Conservation (phyloP, 164 flowering plant genomes). For the Sedum album region DNA sequence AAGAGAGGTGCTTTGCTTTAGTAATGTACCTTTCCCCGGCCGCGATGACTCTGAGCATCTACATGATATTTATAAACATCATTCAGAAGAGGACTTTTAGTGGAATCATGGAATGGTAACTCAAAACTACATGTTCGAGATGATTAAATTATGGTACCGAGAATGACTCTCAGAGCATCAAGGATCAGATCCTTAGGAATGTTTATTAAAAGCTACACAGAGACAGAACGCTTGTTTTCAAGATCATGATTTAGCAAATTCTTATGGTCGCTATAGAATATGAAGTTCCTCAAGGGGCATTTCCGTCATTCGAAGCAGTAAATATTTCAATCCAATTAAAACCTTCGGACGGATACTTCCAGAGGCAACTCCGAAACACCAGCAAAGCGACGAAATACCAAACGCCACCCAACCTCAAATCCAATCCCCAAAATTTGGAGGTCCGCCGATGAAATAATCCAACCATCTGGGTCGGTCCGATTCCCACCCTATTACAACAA, state of each 20-base stretch:
- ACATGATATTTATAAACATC: conserved; percentile 11
- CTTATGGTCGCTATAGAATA: no score
- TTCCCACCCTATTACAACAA: not conserved
- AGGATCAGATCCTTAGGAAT: conserved; percentile 62
- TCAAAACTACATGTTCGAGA: not conserved
- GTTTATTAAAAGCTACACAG: conserved; percentile 71
- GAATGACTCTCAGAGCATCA: conserved; percentile 63
- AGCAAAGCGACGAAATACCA: not conserved
- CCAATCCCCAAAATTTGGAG: not conserved
- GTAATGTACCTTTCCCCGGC: conserved; percentile 67
- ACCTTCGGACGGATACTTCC: not conserved
- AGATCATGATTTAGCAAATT: no score
- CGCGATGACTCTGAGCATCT: conserved; percentile 75
- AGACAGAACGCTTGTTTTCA: no score
- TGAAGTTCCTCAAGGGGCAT: not conserved
- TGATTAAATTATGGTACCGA: conserved; percentile 33
- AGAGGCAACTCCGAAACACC: not conserved
- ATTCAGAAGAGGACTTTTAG: not conserved
- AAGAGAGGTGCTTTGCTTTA: not conserved
- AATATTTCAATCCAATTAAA: not conserved
- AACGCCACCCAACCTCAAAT: not conserved
- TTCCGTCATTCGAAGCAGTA: not conserved
- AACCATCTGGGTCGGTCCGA: not conserved
- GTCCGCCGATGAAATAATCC: not conserved
- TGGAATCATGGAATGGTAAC: no score